Evolutionary conservation across 1,284 basidiomycete species (phyloP), one percentile per base, ranked within the genome.

Genomic region (Apiotrichum gamsii): DNA sequence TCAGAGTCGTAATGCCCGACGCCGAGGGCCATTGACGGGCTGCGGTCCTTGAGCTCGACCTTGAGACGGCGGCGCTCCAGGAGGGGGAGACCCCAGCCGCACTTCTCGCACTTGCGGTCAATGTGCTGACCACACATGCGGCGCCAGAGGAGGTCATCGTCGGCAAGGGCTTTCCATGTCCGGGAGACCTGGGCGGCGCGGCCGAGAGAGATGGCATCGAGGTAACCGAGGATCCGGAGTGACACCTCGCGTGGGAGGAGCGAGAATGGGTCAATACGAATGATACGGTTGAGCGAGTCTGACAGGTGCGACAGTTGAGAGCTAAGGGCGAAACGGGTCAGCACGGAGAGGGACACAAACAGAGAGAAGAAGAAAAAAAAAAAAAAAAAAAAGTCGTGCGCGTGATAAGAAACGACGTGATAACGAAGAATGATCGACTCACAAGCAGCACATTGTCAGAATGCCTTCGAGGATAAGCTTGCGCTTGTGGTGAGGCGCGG

Each of bases 51-150:
- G 54, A 72, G 50, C 57, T 73, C 72, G 15, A 70, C 67, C 48
- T 69, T 65, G 44, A 72, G 59, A n/a, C 69, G 57, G 21, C 67
- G 56, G 30, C 67, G 57, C 46, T 95, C 89, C 24, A 99, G 78
- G 21, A 96, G 77, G 3, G 94, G 94, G 31, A 99, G 75, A 15
- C 93, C 93, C 94, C 95, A 98, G 6, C 94, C 94, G 47, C 94
- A 98, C 72, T 96, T 97, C 59, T 82, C 82, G 64, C 94, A 99
- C 67, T 94, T 95, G 64, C 93, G 84, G 39, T 95, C 95, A 48
- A 99, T 98, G 59, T 99, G 94, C 69, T 99, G 94, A 64, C 96
- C 90, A 70, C 95, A 98, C 74, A 99, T 98, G 30, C 85, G 84
- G 35, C 87, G 80, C 94, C 94, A 99, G 43, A 99, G 80, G 35